These are phyloP conservation scores for Aspergillus piperis DNA, from an alignment of 2,329 filamentous ascomycete species.

Conservation along the genomic window DNA sequence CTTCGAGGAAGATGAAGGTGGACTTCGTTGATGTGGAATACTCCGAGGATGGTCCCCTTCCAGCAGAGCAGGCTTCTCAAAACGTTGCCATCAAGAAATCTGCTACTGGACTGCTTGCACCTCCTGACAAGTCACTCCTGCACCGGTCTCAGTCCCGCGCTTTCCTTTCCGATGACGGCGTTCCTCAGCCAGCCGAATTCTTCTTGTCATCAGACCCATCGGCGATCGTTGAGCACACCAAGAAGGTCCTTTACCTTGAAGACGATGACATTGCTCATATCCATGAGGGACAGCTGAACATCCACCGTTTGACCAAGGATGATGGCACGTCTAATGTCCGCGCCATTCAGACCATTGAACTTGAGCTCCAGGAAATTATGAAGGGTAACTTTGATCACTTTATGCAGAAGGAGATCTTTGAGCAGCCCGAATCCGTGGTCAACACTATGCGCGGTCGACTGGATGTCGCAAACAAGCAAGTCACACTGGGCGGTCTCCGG, in stretches of 20 bases:
- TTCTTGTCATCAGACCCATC: constrained; percentile 99
- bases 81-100: constrained; percentile 95
- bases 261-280: constrained; percentile 99
- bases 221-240: constrained; percentile 98
- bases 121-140: constrained; percentile 94
- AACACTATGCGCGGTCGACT: constrained; percentile 99
- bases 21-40: constrained; percentile 99
- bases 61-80: constrained; percentile 92
- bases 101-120: constrained; percentile 72
- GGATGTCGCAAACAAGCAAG: constrained; percentile 87
- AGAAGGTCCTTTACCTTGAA: constrained; percentile 99
- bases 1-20: constrained; percentile 99
- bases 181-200: constrained; percentile 97
- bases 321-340: constrained; percentile 96
- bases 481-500: constrained; percentile 91
- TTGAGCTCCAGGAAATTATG: constrained; percentile 99
- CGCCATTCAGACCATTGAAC: constrained; percentile 96
- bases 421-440: constrained; percentile 98
- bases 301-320: constrained; percentile 95
- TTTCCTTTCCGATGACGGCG: constrained; percentile 97
- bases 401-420: constrained; percentile 99
- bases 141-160: constrained; percentile 98
- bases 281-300: constrained; percentile 97
- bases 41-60: constrained; percentile 81
- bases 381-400: constrained; percentile 99